Conservation (phyloP, 2,329 filamentous ascomycete genomes). For the Aureobasidium uvarum region DNA sequence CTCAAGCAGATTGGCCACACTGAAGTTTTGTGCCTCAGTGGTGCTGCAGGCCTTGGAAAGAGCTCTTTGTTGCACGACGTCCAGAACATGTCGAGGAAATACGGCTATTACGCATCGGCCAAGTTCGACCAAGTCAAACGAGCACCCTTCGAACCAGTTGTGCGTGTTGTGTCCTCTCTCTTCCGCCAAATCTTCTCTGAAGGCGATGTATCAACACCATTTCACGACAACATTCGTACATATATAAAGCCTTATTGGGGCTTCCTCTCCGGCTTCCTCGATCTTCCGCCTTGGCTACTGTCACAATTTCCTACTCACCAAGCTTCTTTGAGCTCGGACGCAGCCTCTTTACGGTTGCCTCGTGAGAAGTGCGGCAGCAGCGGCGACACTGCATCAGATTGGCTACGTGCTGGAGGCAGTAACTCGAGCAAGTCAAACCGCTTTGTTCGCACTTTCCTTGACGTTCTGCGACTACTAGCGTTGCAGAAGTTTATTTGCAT, state of each 20-base stretch:
- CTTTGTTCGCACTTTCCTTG: slow-evolving; percentile 83
- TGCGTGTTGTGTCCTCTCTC: slow-evolving; percentile 59
- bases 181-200: slow-evolving; percentile 66
- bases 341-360: slow-evolving; percentile 1
- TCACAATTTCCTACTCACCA: slow-evolving; percentile 31
- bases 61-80: slow-evolving; percentile 59
- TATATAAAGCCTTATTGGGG: slow-evolving; percentile 59
- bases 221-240: slow-evolving; percentile 58
- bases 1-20: slow-evolving; percentile 55
- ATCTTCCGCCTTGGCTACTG: slow-evolving; percentile 65
- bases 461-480: slow-evolving; percentile 78
- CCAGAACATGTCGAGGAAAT: slow-evolving; percentile 55
- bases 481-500: slow-evolving; percentile 84
- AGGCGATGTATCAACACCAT: slow-evolving; percentile 59
- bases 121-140: slow-evolving; percentile 60
- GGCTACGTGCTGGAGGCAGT: slow-evolving; percentile 47
- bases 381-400: slow-evolving; percentile 43
- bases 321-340: slow-evolving; percentile 2
- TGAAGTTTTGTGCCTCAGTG: slow-evolving; percentile 59
- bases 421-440: slow-evolving; percentile 59
- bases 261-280: slow-evolving; percentile 57
- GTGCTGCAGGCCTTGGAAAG: slow-evolving; percentile 59
- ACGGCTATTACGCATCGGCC: slow-evolving; percentile 60
- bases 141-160: slow-evolving; percentile 61
- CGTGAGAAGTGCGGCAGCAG: slow-evolving; percentile 30